Conservation (phyloP, 768 basidiomycete species). For the Cubamyces lactineus region DNA sequence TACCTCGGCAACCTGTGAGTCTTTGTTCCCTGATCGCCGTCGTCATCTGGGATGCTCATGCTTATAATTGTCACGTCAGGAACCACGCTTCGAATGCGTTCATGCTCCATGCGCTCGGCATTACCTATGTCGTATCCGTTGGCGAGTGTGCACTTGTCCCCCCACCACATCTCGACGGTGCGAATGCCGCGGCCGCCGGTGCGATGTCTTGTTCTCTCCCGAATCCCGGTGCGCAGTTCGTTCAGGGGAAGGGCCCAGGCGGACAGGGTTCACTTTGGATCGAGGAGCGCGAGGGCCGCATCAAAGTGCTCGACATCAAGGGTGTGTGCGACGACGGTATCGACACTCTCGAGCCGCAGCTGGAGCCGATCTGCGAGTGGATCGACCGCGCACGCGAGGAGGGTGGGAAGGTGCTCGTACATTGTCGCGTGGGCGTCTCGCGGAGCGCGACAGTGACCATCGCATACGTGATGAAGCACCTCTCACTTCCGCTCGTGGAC, state of each 20-base stretch:
- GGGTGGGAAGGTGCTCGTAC: conserved; percentile 91
- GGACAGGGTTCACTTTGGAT: conserved; percentile 80
- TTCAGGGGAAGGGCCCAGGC: conserved; percentile 49
- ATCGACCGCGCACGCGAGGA: conserved; percentile 82
- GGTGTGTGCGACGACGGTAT: conserved; percentile 96
- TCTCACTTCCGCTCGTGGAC: conserved; percentile 82
- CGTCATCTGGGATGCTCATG: conserved; percentile 3
- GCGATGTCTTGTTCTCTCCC: conserved; percentile 21
- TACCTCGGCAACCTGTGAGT: conserved; percentile 94
- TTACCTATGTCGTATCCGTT: conserved; percentile 96
- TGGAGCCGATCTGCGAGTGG: conserved; percentile 90
- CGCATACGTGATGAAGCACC: conserved; percentile 96
- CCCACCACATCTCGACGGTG: conserved; percentile 52
- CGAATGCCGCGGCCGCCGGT: conserved; percentile 2
- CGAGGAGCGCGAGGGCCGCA: conserved; percentile 86
- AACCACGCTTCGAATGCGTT: conserved; percentile 94
- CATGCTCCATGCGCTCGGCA: conserved; percentile 94
- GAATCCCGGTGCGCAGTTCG: conserved; percentile 38
- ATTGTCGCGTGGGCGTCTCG: conserved; percentile 99
- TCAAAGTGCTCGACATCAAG: conserved; percentile 90
- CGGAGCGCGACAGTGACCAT: conserved; percentile 96
- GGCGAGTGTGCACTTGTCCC: conserved; percentile 93
- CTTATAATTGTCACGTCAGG: conserved; percentile 41
- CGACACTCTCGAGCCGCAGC: conserved; percentile 87
- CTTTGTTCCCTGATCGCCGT: conserved; percentile 19